These are phyloP conservation scores for Pseudocercospora vitis DNA, from an alignment of 2,329 filamentous ascomycete genomes.

Conservation along the genomic window DNA sequence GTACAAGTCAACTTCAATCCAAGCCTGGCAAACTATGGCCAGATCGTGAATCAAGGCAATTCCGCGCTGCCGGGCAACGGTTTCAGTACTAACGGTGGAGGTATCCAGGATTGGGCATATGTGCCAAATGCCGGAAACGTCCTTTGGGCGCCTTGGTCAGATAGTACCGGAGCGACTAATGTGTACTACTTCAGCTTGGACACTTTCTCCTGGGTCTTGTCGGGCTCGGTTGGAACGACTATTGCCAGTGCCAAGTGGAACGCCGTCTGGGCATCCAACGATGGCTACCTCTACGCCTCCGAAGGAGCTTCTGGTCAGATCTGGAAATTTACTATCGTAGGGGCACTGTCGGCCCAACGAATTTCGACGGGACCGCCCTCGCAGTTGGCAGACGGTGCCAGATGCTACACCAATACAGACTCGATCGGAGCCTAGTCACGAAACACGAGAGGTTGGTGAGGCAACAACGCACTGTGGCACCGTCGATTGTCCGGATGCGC, in stretches of 20 bases:
- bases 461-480: too few species aligned
- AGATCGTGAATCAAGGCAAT: slow-evolving; percentile 9
- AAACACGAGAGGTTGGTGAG: too few species aligned
- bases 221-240: not conserved
- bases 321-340: slow-evolving; percentile 14
- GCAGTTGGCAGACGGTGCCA: too few species aligned
- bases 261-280: slow-evolving; percentile 11
- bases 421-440: too few species aligned
- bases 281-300: slow-evolving; percentile 13
- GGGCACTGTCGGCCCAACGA: too few species aligned
- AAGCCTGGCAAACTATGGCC: slow-evolving; percentile 10
- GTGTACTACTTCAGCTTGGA: slow-evolving; percentile 10
- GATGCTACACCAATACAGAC: too few species aligned
- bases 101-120: slow-evolving; percentile 19
- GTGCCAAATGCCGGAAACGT: slow-evolving; percentile 7
- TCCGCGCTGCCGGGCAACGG: not conserved
- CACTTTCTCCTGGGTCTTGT: slow-evolving; percentile 1
- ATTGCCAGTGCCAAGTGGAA: slow-evolving; percentile 11
- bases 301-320: slow-evolving; percentile 16
- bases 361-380: too few species aligned
- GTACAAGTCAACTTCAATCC: slow-evolving; percentile 17
- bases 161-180: not conserved
- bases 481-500: too few species aligned
- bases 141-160: slow-evolving; percentile 8
- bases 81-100: not conserved